These are phyloP conservation scores for Tetrastigma voinierianum DNA, from an alignment of 164 flowering plant genomes.

Conservation along the genomic window DNA sequence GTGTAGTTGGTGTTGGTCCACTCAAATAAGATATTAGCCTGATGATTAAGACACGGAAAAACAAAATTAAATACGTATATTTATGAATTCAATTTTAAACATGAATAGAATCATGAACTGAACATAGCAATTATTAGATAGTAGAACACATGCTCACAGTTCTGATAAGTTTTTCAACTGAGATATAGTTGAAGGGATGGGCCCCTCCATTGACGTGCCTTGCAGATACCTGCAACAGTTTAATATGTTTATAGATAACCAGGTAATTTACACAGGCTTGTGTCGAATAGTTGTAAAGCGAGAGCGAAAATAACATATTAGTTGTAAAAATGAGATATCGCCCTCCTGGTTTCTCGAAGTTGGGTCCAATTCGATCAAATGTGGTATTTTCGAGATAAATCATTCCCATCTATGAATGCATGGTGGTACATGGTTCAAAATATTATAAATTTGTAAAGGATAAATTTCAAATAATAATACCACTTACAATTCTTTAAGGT, in stretches of 20 bases:
- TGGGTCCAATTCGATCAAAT: constrained; percentile 74
- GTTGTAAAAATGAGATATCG: neutral
- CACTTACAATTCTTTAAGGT: constrained; percentile 62
- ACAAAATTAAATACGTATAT: neutral
- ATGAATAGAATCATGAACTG: no score
- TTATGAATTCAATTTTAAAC: neutral
- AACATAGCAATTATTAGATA: no score
- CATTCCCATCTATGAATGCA: constrained; percentile 82
- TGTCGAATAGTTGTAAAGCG: no score
- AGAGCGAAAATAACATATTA: neutral
- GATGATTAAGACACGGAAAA: constrained; percentile 12
- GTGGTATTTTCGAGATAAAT: constrained; percentile 74
- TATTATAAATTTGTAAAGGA: neutral
- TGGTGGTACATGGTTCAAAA: constrained; percentile 3
- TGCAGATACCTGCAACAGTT: no score
- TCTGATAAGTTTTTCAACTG: no score
- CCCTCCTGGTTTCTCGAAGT: constrained; percentile 56
- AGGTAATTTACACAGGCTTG: neutral
- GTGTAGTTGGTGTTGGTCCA: constrained; percentile 35
- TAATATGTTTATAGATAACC: no score
- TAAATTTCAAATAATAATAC: neutral
- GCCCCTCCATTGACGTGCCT: no score
- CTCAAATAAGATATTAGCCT: constrained; percentile 84
- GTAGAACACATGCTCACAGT: no score
- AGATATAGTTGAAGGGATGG: no score